Evolutionary conservation across 2,329 filamentous ascomycete genomes (phyloP), one percentile per base, ranked within the genome.

Genomic region (Trichophyton mentagrophytes): DNA sequence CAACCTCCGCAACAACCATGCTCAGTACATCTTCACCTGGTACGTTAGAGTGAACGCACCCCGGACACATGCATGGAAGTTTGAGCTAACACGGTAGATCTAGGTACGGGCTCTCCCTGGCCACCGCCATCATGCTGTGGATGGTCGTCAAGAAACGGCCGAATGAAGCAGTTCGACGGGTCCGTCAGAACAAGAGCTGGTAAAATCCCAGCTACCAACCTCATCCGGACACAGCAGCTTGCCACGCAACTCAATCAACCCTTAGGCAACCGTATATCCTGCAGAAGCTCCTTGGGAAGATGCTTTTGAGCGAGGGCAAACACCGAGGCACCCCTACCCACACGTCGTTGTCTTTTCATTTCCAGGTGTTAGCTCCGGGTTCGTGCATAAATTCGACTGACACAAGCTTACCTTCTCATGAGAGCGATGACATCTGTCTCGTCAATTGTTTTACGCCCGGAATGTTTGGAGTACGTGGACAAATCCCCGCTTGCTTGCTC

Each of bases 11-110:
- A 99, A 99, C 72, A 97, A 95, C 75, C 93, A 99, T 75, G 85
- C 89, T 65, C 93, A 97, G 79, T 99, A 99, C 75, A 99, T 99
- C 67, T 93, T 96, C 74, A 99, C 93, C 66, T 99, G 93, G 93
- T 97, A 83, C 70, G 85, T 75, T 36, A 42, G 4, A 7, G 1
- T 56, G 5, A 61, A 44, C 55, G 57, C 60, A 60, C 25, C 20
- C 22, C 25, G 40, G 25, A 9, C n/a, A 9, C n/a, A 25, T 58
- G 56, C 38, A 36, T 7, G 40, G 20, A 3, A 59, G 11, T 53
- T 11, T 38, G 20, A 57, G 20, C 55, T 57, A 22, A 57, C 55
- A 3, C 57, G 55, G 25, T 58, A 27, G 15, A 13, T n/a, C 63
- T 57, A 96, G 90, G 90, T 96, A 95, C 71, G 89, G 88, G 64